Evolutionary conservation across 2,329 filamentous ascomycete species (phyloP).

Genomic region (Acephala macrosclerotiorum): DNA sequence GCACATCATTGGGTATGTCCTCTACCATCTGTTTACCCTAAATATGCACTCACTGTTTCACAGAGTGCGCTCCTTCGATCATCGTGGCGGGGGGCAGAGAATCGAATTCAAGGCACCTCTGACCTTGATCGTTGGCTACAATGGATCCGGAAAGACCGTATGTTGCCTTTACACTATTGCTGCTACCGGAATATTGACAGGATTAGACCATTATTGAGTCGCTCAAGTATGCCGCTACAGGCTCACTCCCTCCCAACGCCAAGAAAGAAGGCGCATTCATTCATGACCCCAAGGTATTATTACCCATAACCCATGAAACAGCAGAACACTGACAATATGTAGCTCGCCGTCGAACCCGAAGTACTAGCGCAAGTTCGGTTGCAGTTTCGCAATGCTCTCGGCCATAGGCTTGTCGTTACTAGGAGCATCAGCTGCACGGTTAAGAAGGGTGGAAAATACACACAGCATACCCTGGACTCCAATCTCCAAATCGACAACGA

Average conservation of each 20-base stretch:
- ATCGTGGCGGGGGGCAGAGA: conserved; percentile 69
- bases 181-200: conserved; percentile 26
- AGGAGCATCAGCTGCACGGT: conserved; percentile 86
- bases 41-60: background rate
- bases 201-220: conserved; percentile 93
- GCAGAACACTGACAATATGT: conserved; percentile 26
- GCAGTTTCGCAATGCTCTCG: conserved; percentile 80
- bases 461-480: conserved; percentile 85
- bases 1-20: conserved; percentile 49
- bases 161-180: conserved; percentile 17
- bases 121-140: conserved; percentile 95
- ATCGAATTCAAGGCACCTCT: conserved; percentile 91
- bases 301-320: background rate
- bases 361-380: conserved; percentile 92
- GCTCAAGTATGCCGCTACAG: conserved; percentile 96
- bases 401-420: conserved; percentile 81
- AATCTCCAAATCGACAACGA: conserved; percentile 78
- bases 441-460: conserved; percentile 74
- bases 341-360: conserved; percentile 85
- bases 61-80: conserved; percentile 85
- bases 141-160: conserved; percentile 94
- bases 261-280: conserved; percentile 90
- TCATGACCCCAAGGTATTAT: conserved; percentile 84
- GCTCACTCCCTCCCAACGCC: conserved; percentile 90
- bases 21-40: background rate